A percentile compares a stretch with the other conserved stretches of the same genome.
These are phyloP conservation scores for Candida fluviatilis DNA, from an alignment of 805 yeast genomes.

Conservation along the genomic window DNA sequence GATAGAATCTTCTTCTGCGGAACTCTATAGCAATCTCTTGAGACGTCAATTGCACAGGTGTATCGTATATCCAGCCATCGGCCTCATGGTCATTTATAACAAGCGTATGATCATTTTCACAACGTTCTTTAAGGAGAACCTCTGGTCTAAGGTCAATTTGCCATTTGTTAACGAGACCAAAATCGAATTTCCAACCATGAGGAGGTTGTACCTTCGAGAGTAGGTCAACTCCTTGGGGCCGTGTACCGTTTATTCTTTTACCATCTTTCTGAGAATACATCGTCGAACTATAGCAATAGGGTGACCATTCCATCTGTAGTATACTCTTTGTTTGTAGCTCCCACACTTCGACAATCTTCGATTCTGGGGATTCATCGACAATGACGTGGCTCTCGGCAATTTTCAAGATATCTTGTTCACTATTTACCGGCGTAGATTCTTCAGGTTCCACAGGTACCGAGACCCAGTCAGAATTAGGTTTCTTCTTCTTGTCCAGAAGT, in stretches of 20 bases:
- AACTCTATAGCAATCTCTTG: slow-evolving; percentile 41
- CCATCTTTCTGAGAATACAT: slow-evolving; percentile 51
- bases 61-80: slow-evolving; percentile 52
- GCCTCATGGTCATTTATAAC: slow-evolving; percentile 23
- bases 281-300: slow-evolving; percentile 51
- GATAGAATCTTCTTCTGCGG: slow-evolving; percentile 53
- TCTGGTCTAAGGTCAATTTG: slow-evolving; percentile 50
- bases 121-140: slow-evolving; percentile 50
- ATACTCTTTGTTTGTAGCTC: slow-evolving; percentile 69
- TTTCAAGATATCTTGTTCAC: slow-evolving; percentile 13
- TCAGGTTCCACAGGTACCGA: slow-evolving; percentile 6
- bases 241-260: slow-evolving; percentile 35
- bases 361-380: slow-evolving; percentile 65
- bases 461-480: slow-evolving; percentile 19
- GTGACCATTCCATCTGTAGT: slow-evolving; percentile 58
- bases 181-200: slow-evolving; percentile 65
- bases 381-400: slow-evolving; percentile 44
- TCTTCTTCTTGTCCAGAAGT: slow-evolving; percentile 6
- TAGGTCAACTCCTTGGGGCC: slow-evolving; percentile 61
- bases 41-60: slow-evolving; percentile 13
- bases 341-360: slow-evolving; percentile 64
- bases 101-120: slow-evolving; percentile 17
- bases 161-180: slow-evolving; percentile 56
- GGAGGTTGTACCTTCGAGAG: slow-evolving; percentile 65
- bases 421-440: slow-evolving; percentile 19